Base-by-base conservation (phyloP, 345 rosid species). In the Ceriops tagal region DNA sequence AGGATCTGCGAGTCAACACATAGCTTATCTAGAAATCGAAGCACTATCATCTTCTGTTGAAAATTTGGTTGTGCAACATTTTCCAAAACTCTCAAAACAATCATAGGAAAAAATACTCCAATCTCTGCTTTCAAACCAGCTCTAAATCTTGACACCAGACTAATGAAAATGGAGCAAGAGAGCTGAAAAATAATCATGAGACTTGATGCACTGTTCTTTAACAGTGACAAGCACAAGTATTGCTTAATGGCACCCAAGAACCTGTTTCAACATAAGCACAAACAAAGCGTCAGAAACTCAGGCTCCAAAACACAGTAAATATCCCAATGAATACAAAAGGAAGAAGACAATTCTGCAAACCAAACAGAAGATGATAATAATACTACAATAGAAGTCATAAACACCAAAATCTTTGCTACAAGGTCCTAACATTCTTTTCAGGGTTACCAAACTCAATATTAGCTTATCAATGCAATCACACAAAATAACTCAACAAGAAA, bases 81-180 rank as follows among this genome's bases (percentile, higher is more conserved):
- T 81, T 96, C 99, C 71, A 96, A 77, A 66, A 96, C 96, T 73
- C 99, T 84, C 53, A 92, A 89, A 68, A 96, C 97, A 77, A 96
- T 96, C 99, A 96, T 96, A 39, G 98, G 99, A 77, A 96, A 96
- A 81, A 96, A 96, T 9, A 96, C 99, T 74, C 99, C 99, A 77
- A 96, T 96, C 87, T 96, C 98, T 68, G 99, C 99, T 87, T 96
- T 92, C 79, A 96, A 75, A 78, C 99, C 98, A 71, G 98, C 97
- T 77, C 97, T 91, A 81, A 96, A 96, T 76, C 98, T 89, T 47
- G 98, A 90, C 57, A 96, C 98, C 66, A 92, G 84, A 78, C 99
- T 96, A 73, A 96, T 90, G 74, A 96, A 92, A 79, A 96, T 96
- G 76, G 99, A 96, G 88, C 99, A 96, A 72, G 99, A 96, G 82